Base-by-base conservation (phyloP, 2,329 filamentous ascomycete genomes). In the Apiospora saccharicola region DNA sequence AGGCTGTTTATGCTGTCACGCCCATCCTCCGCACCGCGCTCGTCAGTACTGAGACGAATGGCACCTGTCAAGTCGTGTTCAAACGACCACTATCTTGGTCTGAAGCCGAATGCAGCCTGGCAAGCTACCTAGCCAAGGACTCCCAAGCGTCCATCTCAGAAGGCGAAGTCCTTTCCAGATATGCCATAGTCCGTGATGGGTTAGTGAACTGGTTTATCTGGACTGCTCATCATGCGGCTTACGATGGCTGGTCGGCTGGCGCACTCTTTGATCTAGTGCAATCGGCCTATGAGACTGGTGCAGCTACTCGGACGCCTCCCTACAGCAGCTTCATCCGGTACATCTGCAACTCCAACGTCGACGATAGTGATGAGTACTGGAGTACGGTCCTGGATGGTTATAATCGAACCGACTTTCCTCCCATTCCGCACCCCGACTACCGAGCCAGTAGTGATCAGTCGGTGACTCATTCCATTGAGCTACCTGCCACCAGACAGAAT, bases 201-300 rank as follows among this genome's bases (percentile, higher is more conserved):
- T n/a, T 44, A 13, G 24, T 7, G 12, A 30, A 41, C 41, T 70
- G 68, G 34, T 73, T 73, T 44, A 47, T 73, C 4, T 73, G 70
- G 72, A 73, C 70, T 13, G 68, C 57, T 22, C 72, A 73, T 41
- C 72, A 73, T 26, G 53, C 61, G 26, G 46, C 34, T 12, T 73
- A 71, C 22, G 72, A 73, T 30, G 72, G 72, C 4, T 73, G 72
- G 72, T 71, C 72, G 24, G 51, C 53, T 3, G 41, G 43, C 10
- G n/a, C 53, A 4, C 41, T 73, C 3, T 71, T 73, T 3, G 34
- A 67, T 2, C 22, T 43, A 24, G 72, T 73, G 2, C 41, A 34
- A n/a, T 16, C 69, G 14, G 70, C 53, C n/a, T 73, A 73, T 24
- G 7, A 71, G 13, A 49, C 44, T 13, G 43, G 67, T 12, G 22